Conservation (phyloP, 2,329 filamentous ascomycete species). For the Alternaria incomplexa region DNA sequence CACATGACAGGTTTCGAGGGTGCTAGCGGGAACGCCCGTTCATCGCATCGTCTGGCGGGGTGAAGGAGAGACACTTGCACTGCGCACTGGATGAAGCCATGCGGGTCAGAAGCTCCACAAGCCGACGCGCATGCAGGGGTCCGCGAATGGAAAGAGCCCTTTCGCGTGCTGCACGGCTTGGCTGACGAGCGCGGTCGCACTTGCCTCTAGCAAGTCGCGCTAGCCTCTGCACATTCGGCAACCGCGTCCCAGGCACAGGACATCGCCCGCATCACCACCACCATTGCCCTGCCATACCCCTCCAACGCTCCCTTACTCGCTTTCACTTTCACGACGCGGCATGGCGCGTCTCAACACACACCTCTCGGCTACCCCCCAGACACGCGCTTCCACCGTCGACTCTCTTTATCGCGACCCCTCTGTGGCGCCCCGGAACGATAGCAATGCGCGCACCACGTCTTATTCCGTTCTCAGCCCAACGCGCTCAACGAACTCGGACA, state of each 20-base stretch:
- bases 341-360: constrained; percentile 49
- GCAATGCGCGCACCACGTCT: constrained; percentile 29
- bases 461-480: constrained; percentile 44
- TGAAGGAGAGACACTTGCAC: constrained; percentile 6
- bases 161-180: constrained; percentile 28
- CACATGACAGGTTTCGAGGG: constrained; percentile 1
- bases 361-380: constrained; percentile 37
- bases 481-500: constrained; percentile 49
- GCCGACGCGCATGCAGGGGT: constrained; percentile 19
- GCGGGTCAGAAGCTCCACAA: constrained; percentile 6
- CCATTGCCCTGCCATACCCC: not conserved
- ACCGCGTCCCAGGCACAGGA: constrained; percentile 13
- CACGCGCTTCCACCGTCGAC: constrained; percentile 39
- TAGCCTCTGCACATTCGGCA: constrained; percentile 18
- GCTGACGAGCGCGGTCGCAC: constrained; percentile 24
- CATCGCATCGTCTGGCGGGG: constrained; percentile 7
- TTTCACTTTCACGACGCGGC: not conserved
- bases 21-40: constrained; percentile 1
- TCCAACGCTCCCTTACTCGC: not conserved
- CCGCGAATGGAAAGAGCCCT: constrained; percentile 19
- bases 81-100: not conserved
- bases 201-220: constrained; percentile 24
- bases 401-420: constrained; percentile 49
- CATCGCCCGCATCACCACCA: constrained; percentile 4
- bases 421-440: constrained; percentile 22